Conservation (phyloP, 768 basidiomycete genomes). For the Psilocybe cubensis region DNA sequence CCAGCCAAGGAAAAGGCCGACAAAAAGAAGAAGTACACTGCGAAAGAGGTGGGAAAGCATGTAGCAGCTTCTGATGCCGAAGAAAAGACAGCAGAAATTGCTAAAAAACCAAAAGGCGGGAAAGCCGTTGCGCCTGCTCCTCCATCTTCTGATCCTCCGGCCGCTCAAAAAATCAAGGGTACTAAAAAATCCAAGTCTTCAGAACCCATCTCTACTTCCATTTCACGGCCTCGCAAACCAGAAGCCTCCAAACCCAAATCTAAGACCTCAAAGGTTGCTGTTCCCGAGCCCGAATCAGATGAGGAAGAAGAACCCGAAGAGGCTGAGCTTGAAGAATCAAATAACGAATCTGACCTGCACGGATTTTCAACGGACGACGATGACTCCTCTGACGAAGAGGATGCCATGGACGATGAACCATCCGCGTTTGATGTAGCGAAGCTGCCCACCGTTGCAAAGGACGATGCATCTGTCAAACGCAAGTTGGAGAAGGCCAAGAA, state of each 20-base stretch:
- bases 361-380: slow-evolving; percentile 82
- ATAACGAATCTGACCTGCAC: slow-evolving; percentile 41
- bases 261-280: slow-evolving; percentile 31
- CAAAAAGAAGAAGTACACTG: not conserved
- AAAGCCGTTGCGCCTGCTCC: not conserved
- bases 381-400: slow-evolving; percentile 78
- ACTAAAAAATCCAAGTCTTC: slow-evolving; percentile 16
- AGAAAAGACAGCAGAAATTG: slow-evolving; percentile 13
- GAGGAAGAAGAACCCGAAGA: slow-evolving; percentile 26
- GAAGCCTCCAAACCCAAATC: slow-evolving; percentile 18
- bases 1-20: slow-evolving; percentile 7
- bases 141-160: not conserved
- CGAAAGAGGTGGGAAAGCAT: not conserved
- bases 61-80: not conserved
- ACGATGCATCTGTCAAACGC: slow-evolving; percentile 77
- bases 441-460: slow-evolving; percentile 87
- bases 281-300: slow-evolving; percentile 19
- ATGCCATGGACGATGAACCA: slow-evolving; percentile 52
- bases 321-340: slow-evolving; percentile 16
- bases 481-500: slow-evolving; percentile 63
- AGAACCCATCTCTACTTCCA: slow-evolving; percentile 11
- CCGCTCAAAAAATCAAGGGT: slow-evolving; percentile 5
- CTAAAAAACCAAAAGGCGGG: slow-evolving; percentile 8
- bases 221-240: slow-evolving; percentile 18
- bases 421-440: slow-evolving; percentile 66